phyloP scores from a whole-genome alignment of 768 basidiomycete species.

The Astraeus odoratus region DNA sequence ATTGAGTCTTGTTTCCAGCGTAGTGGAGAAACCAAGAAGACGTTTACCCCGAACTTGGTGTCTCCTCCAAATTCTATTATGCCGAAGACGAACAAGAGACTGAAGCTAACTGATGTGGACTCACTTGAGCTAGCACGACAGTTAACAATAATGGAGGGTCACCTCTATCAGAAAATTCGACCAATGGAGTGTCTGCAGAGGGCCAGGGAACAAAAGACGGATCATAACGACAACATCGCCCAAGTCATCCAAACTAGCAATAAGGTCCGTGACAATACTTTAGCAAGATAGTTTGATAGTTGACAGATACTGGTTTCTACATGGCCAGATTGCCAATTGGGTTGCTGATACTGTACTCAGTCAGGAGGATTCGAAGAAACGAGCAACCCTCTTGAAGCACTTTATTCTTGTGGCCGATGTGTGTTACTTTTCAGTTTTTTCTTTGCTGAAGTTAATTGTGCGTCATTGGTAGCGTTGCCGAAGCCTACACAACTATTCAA shows the following conservation, averaged over 20 bases:
- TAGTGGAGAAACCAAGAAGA: slow-evolving; percentile 52
- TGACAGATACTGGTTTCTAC: slow-evolving; percentile 1
- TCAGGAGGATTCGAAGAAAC: slow-evolving; percentile 76
- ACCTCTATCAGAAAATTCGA: slow-evolving; percentile 79
- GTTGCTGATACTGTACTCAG: slow-evolving; percentile 79
- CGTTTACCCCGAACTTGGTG: slow-evolving; percentile 46
- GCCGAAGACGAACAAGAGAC: slow-evolving; percentile 62
- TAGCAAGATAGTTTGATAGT: neutral
- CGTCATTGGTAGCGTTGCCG: slow-evolving; percentile 72
- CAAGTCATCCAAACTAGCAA: slow-evolving; percentile 85
- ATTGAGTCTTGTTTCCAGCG: slow-evolving; percentile 26
- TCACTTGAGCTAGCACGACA: slow-evolving; percentile 88
- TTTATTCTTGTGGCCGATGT: slow-evolving; percentile 91
- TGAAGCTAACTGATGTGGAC: slow-evolving; percentile 83
- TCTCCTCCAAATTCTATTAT: slow-evolving; percentile 69
- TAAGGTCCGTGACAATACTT: slow-evolving; percentile 40
- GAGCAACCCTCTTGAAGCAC: slow-evolving; percentile 79
- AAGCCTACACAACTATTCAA: slow-evolving; percentile 85
- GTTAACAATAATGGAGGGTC: slow-evolving; percentile 85
- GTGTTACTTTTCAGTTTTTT: slow-evolving; percentile 24
- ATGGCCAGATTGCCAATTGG: slow-evolving; percentile 80
- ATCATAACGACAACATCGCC: slow-evolving; percentile 77
- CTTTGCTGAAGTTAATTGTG: slow-evolving; percentile 5
- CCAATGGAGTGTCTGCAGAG: slow-evolving; percentile 87
- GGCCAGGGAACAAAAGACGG: slow-evolving; percentile 69